A percentile compares a stretch with the other conserved stretches of the same genome.
phyloP scores from a whole-genome alignment of 2,329 filamentous ascomycete species.

The Diplocarpon rosae region DNA sequence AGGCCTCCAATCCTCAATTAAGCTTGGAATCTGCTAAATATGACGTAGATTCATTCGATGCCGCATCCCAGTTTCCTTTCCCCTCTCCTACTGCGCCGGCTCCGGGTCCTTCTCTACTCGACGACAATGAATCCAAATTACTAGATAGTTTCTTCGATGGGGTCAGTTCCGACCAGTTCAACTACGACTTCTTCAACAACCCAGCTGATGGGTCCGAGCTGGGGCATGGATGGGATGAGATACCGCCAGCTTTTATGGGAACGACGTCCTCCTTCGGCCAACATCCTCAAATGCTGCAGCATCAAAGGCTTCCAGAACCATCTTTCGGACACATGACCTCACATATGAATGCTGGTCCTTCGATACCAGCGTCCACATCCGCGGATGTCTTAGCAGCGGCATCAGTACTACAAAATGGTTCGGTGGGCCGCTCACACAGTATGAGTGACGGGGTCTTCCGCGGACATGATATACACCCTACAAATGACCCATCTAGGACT shows the following conservation, averaged over 20 bases:
- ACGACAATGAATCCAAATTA: constrained; percentile 48
- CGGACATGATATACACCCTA: constrained; percentile 8
- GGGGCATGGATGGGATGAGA: constrained; percentile 42
- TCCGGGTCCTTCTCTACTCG: constrained; percentile 53
- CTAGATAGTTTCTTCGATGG: constrained; percentile 48
- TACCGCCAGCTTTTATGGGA: constrained; percentile 56
- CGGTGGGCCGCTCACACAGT: constrained; percentile 22
- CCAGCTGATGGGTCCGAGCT: constrained; percentile 37
- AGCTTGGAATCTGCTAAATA: constrained; percentile 8
- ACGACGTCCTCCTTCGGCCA: constrained; percentile 53
- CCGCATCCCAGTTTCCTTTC: constrained; percentile 34
- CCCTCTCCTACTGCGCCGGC: constrained; percentile 50
- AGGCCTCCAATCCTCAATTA: constrained; percentile 28
- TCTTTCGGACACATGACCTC: constrained; percentile 17
- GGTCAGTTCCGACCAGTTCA: constrained; percentile 40
- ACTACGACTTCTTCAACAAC: constrained; percentile 34
- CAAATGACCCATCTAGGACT: constrained; percentile 16
- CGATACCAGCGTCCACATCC: constrained; percentile 26
- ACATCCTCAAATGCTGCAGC: constrained; percentile 17
- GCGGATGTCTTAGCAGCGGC: constrained; percentile 51
- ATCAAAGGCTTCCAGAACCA: constrained; percentile 13
- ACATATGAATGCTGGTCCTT: constrained; percentile 10
- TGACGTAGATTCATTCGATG: constrained; percentile 34
- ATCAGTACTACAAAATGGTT: constrained; percentile 37
- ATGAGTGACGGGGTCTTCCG: constrained; percentile 21